These are phyloP conservation scores for Neodidymelliopsis sp. DNA, from an alignment of 2,329 filamentous ascomycete genomes.

Conservation along the genomic window DNA sequence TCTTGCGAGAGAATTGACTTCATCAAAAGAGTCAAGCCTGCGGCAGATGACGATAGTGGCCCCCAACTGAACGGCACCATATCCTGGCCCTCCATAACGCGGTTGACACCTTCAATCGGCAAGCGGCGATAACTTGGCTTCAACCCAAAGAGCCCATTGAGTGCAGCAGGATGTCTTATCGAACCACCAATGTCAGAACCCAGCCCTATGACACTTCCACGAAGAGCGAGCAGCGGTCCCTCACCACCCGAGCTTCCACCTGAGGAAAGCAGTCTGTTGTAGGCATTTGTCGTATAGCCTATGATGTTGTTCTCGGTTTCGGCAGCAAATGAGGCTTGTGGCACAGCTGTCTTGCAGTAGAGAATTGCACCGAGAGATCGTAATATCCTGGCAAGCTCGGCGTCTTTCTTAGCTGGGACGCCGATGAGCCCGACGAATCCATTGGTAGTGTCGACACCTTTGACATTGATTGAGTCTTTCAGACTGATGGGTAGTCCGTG, in stretches of 20 bases:
- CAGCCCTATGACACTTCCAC: conserved; percentile 62
- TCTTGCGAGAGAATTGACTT: too few species aligned
- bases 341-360: conserved; percentile 62
- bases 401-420: too few species aligned
- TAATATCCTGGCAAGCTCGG: too few species aligned
- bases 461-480: conserved; percentile 59
- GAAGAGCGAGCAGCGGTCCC: conserved; percentile 61
- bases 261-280: conserved; percentile 58
- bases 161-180: conserved; percentile 63
- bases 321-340: conserved; percentile 62
- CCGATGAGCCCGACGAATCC: too few species aligned
- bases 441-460: too few species aligned
- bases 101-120: too few species aligned
- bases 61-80: too few species aligned
- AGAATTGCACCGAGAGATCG: conserved; percentile 62
- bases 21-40: too few species aligned
- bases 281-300: conserved; percentile 62
- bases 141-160: too few species aligned
- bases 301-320: conserved; percentile 60
- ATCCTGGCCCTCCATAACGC: too few species aligned
- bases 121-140: too few species aligned
- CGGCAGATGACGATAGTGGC: too few species aligned
- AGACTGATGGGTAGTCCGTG: conserved; percentile 62
- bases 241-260: conserved; percentile 66
- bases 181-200: conserved; percentile 65